Conservation (phyloP, 306 rosid species). For the Vicia faba region DNA sequence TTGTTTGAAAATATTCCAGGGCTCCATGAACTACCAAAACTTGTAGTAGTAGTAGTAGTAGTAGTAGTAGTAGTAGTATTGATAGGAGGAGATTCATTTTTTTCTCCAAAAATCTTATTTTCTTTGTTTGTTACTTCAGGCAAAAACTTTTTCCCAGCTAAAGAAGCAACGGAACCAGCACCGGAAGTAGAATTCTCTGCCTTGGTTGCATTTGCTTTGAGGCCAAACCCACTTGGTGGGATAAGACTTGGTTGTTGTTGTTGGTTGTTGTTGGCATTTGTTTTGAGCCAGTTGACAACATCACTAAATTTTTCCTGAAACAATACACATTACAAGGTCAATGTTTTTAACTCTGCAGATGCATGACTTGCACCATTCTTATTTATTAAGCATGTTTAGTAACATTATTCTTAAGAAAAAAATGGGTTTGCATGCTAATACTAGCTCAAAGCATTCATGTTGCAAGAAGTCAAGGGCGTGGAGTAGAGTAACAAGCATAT, state of each 20-base stretch:
- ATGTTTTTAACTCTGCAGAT: conserved; percentile 23
- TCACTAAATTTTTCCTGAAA: conserved; percentile 91
- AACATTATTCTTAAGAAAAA: conserved; percentile 1
- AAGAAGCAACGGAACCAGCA: conserved; percentile 37
- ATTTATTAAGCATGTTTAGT: neutral
- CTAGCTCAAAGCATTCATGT: conserved; percentile 24
- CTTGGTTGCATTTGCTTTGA: conserved; percentile 23
- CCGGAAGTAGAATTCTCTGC: conserved; percentile 52
- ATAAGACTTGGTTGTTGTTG: too few relatives aligned
- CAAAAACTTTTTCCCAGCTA: conserved; percentile 50
- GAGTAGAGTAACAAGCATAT: conserved; percentile 7
- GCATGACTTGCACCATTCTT: conserved; percentile 24
- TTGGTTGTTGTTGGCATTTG: conserved; percentile 50
- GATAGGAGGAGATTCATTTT: conserved; percentile 47
- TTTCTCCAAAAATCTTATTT: conserved; percentile 53
- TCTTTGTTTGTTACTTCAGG: conserved; percentile 50
- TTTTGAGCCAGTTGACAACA: conserved; percentile 89
- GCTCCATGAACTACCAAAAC: conserved; percentile 58
- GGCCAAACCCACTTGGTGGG: too few relatives aligned
- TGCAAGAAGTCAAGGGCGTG: conserved; percentile 13
- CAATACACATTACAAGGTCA: conserved; percentile 34
- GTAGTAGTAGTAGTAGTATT: conserved; percentile 37
- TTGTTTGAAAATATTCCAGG: conserved; percentile 54
- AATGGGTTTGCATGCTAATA: conserved; percentile 14
- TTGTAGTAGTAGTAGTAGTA: conserved; percentile 36